A percentile compares a stretch with the other conserved stretches of the same genome.
These are phyloP conservation scores for Solanum hybrid DNA, from an alignment of 305 asterid species.

Conservation along the genomic window DNA sequence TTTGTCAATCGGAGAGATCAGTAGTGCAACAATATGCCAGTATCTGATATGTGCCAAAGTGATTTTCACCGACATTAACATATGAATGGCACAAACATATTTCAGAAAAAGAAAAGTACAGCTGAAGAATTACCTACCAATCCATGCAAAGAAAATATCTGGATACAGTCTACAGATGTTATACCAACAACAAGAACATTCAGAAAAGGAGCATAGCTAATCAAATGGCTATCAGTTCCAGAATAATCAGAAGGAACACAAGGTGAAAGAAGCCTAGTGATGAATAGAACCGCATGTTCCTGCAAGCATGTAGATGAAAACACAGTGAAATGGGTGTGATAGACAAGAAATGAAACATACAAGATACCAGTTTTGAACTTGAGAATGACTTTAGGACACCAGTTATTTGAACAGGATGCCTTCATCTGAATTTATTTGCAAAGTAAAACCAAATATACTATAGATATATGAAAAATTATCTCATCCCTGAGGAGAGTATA, in stretches of 20 bases:
- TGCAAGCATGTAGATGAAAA: constrained; percentile 4
- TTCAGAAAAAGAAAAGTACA: background rate
- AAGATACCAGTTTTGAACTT: background rate
- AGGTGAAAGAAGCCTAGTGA: constrained; percentile 17
- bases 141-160: constrained; percentile 19
- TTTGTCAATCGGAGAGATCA: background rate
- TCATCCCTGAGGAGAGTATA: background rate
- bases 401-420: background rate
- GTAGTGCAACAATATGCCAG: background rate
- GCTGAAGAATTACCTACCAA: constrained; percentile 6
- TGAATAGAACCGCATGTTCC: constrained; percentile 15
- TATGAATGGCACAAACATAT: constrained; percentile 1
- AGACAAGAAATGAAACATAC: background rate
- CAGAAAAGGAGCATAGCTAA: constrained; percentile 11
- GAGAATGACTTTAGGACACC: background rate
- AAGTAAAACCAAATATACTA: background rate
- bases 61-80: background rate
- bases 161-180: constrained; percentile 13
- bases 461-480: background rate
- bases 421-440: background rate
- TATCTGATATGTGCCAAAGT: background rate
- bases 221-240: constrained; percentile 16
- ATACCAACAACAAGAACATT: constrained; percentile 14
- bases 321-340: background rate
- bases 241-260: constrained; percentile 10